Evolutionary conservation across 768 basidiomycete species (phyloP).

Genomic region (Gautieria morchelliformis): DNA sequence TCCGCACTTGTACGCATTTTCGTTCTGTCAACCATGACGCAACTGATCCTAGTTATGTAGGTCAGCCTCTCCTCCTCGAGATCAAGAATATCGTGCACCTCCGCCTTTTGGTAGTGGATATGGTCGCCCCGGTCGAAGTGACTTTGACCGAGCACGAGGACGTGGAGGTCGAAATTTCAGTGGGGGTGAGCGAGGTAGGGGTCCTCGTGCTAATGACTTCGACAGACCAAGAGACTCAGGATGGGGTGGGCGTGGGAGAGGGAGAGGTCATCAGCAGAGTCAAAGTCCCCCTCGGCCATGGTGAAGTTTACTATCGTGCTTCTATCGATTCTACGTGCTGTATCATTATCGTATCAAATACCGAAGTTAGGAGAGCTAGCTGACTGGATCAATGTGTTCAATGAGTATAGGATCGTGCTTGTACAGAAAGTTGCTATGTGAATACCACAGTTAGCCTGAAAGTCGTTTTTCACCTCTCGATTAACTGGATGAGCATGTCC

Average conservation of each 20-base stretch:
- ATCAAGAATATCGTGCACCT: conserved; percentile 17
- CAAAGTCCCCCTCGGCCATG: background rate
- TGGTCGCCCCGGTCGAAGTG: conserved; percentile 1
- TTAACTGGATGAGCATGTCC: conserved; percentile 24
- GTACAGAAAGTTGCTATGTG: background rate
- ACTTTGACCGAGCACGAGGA: conserved; percentile 26
- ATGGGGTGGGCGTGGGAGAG: conserved; percentile 17
- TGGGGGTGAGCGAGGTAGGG: conserved; percentile 10
- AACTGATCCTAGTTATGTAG: conserved; percentile 16
- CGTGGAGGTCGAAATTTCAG: conserved; percentile 16
- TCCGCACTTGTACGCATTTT: conserved; percentile 13
- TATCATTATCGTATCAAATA: background rate
- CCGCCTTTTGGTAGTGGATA: conserved; percentile 22
- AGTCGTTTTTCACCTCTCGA: background rate
- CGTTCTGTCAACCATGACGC: conserved; percentile 15
- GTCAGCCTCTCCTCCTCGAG: conserved; percentile 20
- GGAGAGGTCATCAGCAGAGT: conserved; percentile 11
- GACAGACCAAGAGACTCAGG: conserved; percentile 24
- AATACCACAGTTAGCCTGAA: background rate
- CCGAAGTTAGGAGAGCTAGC: background rate
- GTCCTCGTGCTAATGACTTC: conserved; percentile 21
- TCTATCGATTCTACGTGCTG: background rate
- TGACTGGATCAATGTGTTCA: too few relatives aligned
- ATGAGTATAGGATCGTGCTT: background rate
- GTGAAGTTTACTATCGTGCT: background rate